Percentiles rank a stretch among this genome's conserved stretches.
Conservation (phyloP, 2,329 filamentous ascomycete species). For the Colletotrichum salicis region DNA sequence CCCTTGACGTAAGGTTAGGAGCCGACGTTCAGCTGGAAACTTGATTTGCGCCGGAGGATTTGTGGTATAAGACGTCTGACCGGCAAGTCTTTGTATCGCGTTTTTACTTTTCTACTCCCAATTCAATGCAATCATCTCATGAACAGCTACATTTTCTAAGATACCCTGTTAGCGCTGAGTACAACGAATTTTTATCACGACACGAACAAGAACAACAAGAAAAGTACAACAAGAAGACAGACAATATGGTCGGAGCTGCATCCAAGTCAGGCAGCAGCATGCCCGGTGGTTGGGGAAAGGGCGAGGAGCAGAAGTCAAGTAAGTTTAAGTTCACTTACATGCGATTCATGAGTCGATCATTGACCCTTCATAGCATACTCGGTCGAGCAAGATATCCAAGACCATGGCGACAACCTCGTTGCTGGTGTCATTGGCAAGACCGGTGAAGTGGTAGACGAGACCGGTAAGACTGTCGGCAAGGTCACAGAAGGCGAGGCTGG, state of each 20-base stretch:
- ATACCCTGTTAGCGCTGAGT: conserved; percentile 24
- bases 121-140: conserved; percentile 30
- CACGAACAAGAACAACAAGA: conserved; percentile 7
- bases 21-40: conserved; percentile 30
- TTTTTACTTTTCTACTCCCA: conserved; percentile 18
- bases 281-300: conserved; percentile 45
- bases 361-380: conserved; percentile 22
- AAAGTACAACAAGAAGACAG: not conserved
- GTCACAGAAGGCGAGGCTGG: conserved; percentile 53
- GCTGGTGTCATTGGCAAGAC: conserved; percentile 55
- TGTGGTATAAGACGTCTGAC: conserved; percentile 36
- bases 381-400: conserved; percentile 34
- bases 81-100: not conserved
- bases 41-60: conserved; percentile 32
- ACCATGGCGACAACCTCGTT: conserved; percentile 48
- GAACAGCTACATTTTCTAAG: conserved; percentile 24
- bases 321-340: conserved; percentile 36
- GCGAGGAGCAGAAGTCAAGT: conserved; percentile 45
- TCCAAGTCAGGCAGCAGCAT: conserved; percentile 37
- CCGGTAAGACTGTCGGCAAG: conserved; percentile 55
- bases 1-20: conserved; percentile 34
- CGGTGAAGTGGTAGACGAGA: conserved; percentile 57
- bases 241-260: conserved; percentile 31
- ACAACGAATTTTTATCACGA: conserved; percentile 35
- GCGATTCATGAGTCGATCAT: not conserved